Base-by-base conservation (phyloP, 2,329 filamentous ascomycete species). In the Verticillium isaacii region DNA sequence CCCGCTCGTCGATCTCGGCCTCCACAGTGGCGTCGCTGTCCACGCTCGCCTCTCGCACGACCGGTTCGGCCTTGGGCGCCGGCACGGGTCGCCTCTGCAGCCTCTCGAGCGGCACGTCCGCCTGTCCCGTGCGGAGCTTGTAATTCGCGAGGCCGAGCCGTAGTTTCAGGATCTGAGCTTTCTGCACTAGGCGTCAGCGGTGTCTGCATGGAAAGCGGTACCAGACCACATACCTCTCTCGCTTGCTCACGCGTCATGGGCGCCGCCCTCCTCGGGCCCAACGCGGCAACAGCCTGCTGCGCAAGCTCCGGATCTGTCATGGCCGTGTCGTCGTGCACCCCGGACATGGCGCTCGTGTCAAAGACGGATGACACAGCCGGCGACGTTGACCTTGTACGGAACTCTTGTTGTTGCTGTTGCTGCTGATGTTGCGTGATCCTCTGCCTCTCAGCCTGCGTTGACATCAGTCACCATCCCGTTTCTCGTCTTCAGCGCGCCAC, bases 121-220 rank as follows among this genome's bases (percentile, higher is more conserved):
- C 83, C 74, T 93, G 90, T 63, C 89, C 87, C 2, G 90, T 93
- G 62, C 82, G 83, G 66, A 93, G 80, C 75, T 93, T 93, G 79
- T 92, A 93, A 69, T 84, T 84, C 15, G 89, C 90, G 23, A 92
- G 82, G 32, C 84, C 81, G 17, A 93, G 83, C n/a, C 89, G 84
- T 11, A 91, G 81, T 59, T 83, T 83, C 55, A 93, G 78, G 57
- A 86, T 84, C 69, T 89, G 84, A 23, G 87, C 88, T 74, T 85
- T 83, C 82, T 90, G 72, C 60, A 61, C 9, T 37, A 5, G n/a
- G 34, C 4, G 62, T 65, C 29, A 62, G 64, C 37, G 57, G 45
- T 14, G 11, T 25, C 29, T 4, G 29, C 29, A 29, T 29, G 29
- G 29, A 36, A 7, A 14, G 9, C 4, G 7, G 34, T 14, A 36